phyloP scores from a whole-genome alignment of 2,329 filamentous ascomycete species.

The Microsporum canis region DNA sequence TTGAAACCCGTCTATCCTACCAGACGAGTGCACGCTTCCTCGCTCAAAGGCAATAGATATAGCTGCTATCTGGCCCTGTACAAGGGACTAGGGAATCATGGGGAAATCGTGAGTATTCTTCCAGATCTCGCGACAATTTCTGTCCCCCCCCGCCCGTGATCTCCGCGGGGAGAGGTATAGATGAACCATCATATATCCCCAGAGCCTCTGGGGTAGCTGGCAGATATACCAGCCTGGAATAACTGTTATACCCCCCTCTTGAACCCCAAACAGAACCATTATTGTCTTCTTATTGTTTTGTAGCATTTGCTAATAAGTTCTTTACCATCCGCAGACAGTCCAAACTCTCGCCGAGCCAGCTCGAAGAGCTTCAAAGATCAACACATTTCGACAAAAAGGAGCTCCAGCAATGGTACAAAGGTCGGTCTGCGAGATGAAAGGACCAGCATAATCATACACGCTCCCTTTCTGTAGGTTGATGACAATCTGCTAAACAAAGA shows the following conservation, averaged over 20 bases:
- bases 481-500: background rate
- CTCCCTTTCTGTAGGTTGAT: background rate
- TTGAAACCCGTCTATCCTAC: background rate
- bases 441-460: background rate
- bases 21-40: background rate
- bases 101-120: constrained; percentile 4
- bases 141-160: background rate
- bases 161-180: background rate
- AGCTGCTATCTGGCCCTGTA: background rate
- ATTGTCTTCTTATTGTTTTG: background rate
- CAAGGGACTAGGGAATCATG: background rate
- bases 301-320: background rate
- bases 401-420: constrained; percentile 99
- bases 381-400: constrained; percentile 99
- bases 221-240: background rate
- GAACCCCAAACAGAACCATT: background rate
- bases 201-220: background rate
- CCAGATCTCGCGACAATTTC: background rate
- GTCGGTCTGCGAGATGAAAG: constrained; percentile 41
- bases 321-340: constrained; percentile 60
- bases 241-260: too few relatives aligned
- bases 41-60: background rate
- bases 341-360: constrained; percentile 93
- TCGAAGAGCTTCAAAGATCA: constrained; percentile 86
- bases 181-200: background rate